These are phyloP conservation scores for Lipomyces anomalus DNA, from an alignment of 805 yeast species.

Conservation along the genomic window DNA sequence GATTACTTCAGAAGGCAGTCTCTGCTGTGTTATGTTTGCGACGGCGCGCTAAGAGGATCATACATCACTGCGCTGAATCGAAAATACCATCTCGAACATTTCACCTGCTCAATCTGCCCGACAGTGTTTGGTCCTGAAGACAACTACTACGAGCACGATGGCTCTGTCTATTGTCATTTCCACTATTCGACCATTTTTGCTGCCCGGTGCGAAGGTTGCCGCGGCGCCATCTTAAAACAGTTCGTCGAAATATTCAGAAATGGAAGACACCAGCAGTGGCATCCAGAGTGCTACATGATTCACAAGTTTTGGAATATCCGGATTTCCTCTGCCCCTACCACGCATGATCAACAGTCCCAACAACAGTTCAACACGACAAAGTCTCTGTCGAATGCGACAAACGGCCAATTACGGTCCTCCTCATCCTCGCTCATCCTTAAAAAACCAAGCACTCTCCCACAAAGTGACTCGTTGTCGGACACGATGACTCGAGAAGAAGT, in stretches of 20 bases:
- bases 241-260: conserved; percentile 89
- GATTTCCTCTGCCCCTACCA: no score
- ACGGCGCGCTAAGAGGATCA: conserved; percentile 80
- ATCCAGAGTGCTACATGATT: conserved; percentile 97
- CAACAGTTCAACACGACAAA: conserved; percentile 41
- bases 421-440: not conserved
- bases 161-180: conserved; percentile 78
- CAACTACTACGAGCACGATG: conserved; percentile 83
- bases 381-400: conserved; percentile 35
- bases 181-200: conserved; percentile 87
- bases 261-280: conserved; percentile 94
- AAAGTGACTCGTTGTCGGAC: conserved; percentile 13
- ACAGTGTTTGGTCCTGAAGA: conserved; percentile 85
- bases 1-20: conserved; percentile 84
- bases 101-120: conserved; percentile 81
- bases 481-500: conserved; percentile 44
- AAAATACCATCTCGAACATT: conserved; percentile 92
- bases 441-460: no score
- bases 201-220: conserved; percentile 88
- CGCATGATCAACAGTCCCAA: conserved; percentile 32
- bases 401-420: not conserved
- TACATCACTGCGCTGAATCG: conserved; percentile 90
- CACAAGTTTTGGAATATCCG: conserved; percentile 94
- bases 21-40: conserved; percentile 80
- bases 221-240: conserved; percentile 84